Conservation (phyloP, 169 alveolate genomes). For the Blepharisma undulans region DNA sequence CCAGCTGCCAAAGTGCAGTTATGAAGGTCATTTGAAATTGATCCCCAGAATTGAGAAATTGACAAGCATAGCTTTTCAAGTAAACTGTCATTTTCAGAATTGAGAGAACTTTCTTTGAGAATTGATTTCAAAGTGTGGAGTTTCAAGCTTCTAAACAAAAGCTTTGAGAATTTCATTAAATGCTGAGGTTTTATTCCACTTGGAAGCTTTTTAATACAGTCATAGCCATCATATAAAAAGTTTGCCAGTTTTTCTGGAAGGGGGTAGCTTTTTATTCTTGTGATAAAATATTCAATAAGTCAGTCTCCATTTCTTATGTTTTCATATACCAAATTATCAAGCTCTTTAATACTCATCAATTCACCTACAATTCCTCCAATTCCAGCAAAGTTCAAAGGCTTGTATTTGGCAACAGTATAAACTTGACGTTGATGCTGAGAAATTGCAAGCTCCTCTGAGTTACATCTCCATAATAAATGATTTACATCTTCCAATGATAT, state of each 20-base stretch:
- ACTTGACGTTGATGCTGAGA: neutral
- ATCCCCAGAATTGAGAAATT: constrained; percentile 30
- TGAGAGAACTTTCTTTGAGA: neutral
- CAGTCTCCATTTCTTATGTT: constrained; percentile 88
- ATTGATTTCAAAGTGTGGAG: neutral
- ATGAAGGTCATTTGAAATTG: too few relatives aligned
- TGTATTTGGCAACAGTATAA: constrained; percentile 46
- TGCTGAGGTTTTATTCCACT: constrained; percentile 3
- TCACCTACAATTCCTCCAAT: constrained; percentile 65
- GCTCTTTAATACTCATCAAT: constrained; percentile 45
- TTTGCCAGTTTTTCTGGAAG: neutral
- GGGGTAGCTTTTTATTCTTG: constrained; percentile 42
- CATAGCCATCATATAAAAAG: neutral
- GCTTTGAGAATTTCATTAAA: neutral
- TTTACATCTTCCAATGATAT: neutral
- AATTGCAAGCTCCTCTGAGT: constrained; percentile 7
- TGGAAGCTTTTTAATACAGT: neutral
- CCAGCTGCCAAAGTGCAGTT: too few relatives aligned
- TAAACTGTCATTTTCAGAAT: neutral
- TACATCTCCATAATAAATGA: constrained; percentile 20
- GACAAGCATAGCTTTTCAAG: neutral
- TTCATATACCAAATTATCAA: constrained; percentile 64
- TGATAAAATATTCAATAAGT: constrained; percentile 80
- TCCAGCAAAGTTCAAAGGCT: constrained; percentile 87
- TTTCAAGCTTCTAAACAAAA: neutral